Evolutionary conservation across 2,329 filamentous ascomycete species (phyloP).

Genomic region (Monosporascus cannonballus): DNA sequence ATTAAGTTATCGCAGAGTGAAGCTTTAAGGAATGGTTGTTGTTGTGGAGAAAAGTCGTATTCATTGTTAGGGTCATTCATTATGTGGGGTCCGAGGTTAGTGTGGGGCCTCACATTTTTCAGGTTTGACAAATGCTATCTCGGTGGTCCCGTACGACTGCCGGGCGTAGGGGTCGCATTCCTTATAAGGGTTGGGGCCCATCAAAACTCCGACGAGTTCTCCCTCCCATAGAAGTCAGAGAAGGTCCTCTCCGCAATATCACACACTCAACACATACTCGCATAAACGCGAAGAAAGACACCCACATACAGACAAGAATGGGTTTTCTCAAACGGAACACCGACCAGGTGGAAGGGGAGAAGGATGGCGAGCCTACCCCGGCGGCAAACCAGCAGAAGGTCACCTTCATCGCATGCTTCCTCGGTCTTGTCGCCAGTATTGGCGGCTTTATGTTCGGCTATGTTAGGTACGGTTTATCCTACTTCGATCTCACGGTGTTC

Average conservation of each 20-base stretch:
- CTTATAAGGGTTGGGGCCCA: neutral
- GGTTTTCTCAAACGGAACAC: constrained; percentile 21
- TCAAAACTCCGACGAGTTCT: neutral
- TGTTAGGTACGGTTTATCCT: constrained; percentile 35
- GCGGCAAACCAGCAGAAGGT: constrained; percentile 13
- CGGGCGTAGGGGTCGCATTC: neutral
- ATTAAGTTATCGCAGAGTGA: too few species aligned
- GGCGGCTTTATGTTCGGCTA: constrained; percentile 55
- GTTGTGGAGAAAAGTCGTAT: too few species aligned
- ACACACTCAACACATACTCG: neutral
- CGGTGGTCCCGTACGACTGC: too few species aligned
- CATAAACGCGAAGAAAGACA: neutral
- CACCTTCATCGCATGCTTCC: constrained; percentile 35
- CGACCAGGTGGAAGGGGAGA: constrained; percentile 20
- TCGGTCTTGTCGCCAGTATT: constrained; percentile 47
- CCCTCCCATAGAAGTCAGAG: neutral
- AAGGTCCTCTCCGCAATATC: neutral
- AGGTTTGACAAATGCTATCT: too few species aligned
- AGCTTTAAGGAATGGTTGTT: too few species aligned
- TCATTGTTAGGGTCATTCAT: too few species aligned
- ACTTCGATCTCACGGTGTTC: neutral
- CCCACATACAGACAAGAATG: constrained; percentile 13
- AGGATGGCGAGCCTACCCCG: constrained; percentile 5
- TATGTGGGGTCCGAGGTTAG: too few species aligned
- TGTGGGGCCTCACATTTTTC: too few species aligned